Evolutionary conservation across 192 early-diverging fungal genomes (phyloP).

Genomic region (Bifiguratus adelaidae): DNA sequence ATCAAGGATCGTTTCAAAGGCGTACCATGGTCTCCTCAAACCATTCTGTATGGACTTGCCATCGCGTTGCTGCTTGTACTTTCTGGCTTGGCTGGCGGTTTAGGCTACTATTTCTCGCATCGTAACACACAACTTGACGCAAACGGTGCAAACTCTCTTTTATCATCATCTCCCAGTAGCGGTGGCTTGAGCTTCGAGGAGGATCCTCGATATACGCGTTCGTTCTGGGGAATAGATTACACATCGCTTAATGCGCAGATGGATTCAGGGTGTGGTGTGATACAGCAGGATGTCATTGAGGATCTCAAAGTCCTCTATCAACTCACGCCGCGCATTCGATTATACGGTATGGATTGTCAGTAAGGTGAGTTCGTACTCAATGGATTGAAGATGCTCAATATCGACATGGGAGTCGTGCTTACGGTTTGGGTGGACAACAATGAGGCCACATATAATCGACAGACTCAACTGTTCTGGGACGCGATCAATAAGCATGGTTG

Average conservation of each 20-base stretch:
- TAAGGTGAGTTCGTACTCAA: conserved; percentile 25
- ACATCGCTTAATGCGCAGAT: conserved; percentile 21
- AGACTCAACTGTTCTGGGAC: conserved; percentile 20
- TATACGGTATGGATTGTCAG: conserved; percentile 30
- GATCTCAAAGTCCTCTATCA: conserved; percentile 28
- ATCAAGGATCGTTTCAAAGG: no score
- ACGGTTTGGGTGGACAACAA: conserved; percentile 32
- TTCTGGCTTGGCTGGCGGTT: not conserved
- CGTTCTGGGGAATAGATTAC: conserved; percentile 30
- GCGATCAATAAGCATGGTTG: conserved; percentile 19
- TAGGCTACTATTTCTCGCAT: not conserved
- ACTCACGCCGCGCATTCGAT: conserved; percentile 24
- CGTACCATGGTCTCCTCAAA: no score
- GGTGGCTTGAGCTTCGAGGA: not conserved
- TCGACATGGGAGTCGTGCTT: conserved; percentile 22
- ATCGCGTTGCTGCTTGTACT: not conserved
- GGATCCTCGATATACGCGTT: conserved; percentile 17
- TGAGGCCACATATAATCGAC: conserved; percentile 17
- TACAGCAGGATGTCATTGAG: conserved; percentile 19
- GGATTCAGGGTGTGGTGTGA: conserved; percentile 19
- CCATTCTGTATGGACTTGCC: no score
- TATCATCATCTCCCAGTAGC: not conserved
- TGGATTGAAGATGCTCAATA: conserved; percentile 15
- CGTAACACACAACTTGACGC: no score
- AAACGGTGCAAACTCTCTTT: not conserved